These are phyloP conservation scores for Gilbertella persicaria DNA, from an alignment of 371 early-diverging fungal genomes.

Conservation along the genomic window DNA sequence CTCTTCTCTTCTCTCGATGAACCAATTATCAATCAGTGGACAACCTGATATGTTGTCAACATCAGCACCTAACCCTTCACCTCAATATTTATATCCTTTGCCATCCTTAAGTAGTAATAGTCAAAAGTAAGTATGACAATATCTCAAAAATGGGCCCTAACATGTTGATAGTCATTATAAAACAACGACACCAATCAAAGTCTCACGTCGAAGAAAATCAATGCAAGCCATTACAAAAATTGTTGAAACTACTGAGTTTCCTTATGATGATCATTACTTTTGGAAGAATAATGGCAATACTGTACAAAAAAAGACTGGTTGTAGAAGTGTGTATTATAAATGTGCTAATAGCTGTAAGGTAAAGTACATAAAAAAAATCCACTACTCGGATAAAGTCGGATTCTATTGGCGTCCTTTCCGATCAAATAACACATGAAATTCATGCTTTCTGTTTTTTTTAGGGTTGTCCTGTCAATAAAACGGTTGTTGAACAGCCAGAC, in stretches of 20 bases:
- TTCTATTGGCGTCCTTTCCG: slow-evolving; percentile 6
- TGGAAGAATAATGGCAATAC: slow-evolving; percentile 31
- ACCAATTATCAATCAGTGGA: slow-evolving; percentile 3
- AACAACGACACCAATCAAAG: slow-evolving; percentile 2
- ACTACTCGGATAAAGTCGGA: slow-evolving; percentile 23
- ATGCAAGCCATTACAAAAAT: slow-evolving; percentile 29
- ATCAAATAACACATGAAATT: slow-evolving; percentile 8
- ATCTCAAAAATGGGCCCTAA: not conserved
- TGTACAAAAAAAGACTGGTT: slow-evolving; percentile 27
- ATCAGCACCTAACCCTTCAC: slow-evolving; percentile 5
- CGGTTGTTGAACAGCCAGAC: slow-evolving; percentile 48
- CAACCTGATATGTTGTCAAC: not conserved
- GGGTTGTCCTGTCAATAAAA: slow-evolving; percentile 52
- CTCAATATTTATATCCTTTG: slow-evolving; percentile 4
- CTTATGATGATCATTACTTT: slow-evolving; percentile 23
- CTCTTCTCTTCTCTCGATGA: slow-evolving; percentile 10
- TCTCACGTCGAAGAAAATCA: slow-evolving; percentile 23
- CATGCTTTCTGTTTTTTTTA: slow-evolving; percentile 18
- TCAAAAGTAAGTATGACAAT: slow-evolving; percentile 8
- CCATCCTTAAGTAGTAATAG: slow-evolving; percentile 1
- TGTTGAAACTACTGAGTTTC: slow-evolving; percentile 20
- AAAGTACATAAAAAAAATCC: slow-evolving; percentile 9
- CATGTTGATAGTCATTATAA: not conserved
- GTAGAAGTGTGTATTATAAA: slow-evolving; percentile 26
- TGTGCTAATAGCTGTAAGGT: slow-evolving; percentile 38